Conservation (phyloP, 305 asterid genomes). For the Fraxinus albicans region DNA sequence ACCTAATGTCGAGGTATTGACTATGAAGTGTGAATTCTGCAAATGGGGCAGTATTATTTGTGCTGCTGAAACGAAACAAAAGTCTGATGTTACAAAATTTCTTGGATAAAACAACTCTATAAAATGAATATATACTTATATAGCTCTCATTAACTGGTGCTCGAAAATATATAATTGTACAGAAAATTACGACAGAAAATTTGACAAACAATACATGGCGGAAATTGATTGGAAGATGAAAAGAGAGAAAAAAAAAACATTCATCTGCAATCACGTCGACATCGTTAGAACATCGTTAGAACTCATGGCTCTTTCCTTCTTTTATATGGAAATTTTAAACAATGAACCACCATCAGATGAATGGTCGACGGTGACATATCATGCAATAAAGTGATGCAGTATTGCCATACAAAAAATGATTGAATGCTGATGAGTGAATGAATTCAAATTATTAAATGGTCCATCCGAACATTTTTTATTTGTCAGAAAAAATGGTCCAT, state of each 20-base stretch:
- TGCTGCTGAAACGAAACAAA: neutral
- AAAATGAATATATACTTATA: neutral
- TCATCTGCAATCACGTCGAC: no score
- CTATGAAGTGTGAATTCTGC: neutral
- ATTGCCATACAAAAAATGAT: neutral
- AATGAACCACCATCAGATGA: neutral
- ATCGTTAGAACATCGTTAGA: no score
- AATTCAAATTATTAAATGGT: neutral
- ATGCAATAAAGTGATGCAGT: neutral
- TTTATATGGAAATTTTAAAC: no score
- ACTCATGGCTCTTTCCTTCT: no score
- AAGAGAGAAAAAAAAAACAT: no score
- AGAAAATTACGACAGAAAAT: no score
- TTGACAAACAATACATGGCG: no score
- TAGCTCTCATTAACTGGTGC: neutral
- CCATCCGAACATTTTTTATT: neutral
- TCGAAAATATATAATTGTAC: neutral
- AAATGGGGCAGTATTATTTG: neutral
- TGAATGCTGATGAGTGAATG: neutral
- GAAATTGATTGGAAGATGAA: no score
- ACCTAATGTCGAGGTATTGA: neutral
- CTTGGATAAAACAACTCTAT: neutral
- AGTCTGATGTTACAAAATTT: neutral
- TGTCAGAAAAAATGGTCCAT: neutral
- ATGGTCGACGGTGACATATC: constrained; percentile 6